These are phyloP conservation scores for Saturnispora besseyi DNA, from an alignment of 805 yeast species.

Conservation along the genomic window DNA sequence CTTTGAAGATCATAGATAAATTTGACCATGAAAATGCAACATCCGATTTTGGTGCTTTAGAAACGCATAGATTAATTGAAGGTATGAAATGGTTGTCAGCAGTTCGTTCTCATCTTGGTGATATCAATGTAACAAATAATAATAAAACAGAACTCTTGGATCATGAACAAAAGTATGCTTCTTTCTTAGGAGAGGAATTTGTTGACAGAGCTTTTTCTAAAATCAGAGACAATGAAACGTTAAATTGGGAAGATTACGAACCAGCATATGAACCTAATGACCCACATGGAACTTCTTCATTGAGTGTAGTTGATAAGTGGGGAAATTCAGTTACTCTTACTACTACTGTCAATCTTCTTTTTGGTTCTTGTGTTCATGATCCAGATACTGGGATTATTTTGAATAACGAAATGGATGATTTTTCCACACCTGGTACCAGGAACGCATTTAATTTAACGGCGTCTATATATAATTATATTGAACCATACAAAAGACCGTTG, in stretches of 20 bases:
- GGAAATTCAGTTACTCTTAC: conserved; percentile 82
- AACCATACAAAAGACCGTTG: conserved; percentile 73
- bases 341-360: conserved; percentile 74
- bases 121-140: conserved; percentile 29
- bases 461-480: conserved; percentile 66
- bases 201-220: conserved; percentile 37
- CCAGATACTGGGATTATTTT: conserved; percentile 71
- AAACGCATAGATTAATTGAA: conserved; percentile 66
- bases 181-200: conserved; percentile 50
- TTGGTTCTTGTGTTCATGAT: conserved; percentile 81
- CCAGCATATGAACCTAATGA: conserved; percentile 72
- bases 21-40: conserved; percentile 21
- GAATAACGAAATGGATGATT: conserved; percentile 94
- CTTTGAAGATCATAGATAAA: conserved; percentile 43
- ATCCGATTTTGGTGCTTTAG: conserved; percentile 36
- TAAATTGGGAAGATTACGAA: conserved; percentile 61
- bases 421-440: conserved; percentile 56
- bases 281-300: conserved; percentile 89
- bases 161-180: conserved; percentile 31
- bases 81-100: conserved; percentile 92
- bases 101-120: conserved; percentile 81
- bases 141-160: conserved; percentile 19
- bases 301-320: conserved; percentile 64
- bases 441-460: conserved; percentile 81
- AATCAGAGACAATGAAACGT: conserved; percentile 50